Base-by-base conservation (phyloP, 192 early-diverging fungal species). In the Linderina pennispora region DNA sequence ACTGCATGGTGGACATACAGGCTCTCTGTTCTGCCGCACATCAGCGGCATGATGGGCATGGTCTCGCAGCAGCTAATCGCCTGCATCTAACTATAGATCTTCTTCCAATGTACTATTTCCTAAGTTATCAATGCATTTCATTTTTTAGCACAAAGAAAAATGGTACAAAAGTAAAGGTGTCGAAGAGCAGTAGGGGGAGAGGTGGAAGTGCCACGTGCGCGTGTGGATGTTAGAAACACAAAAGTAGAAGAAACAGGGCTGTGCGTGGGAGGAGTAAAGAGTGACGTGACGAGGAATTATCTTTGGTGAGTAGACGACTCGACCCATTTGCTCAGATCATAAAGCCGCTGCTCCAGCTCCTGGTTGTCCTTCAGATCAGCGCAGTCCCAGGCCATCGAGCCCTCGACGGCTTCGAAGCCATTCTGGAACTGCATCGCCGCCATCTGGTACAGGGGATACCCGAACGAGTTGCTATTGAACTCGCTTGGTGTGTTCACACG, bases 281-380 rank as follows among this genome's bases (percentile, higher is more conserved):
- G n/a, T n/a, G n/a, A n/a, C n/a, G n/a, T n/a, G n/a, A n/a, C n/a
- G n/a, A n/a, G n/a, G 20, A 17, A 39, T 43, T 40, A 25, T 48
- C 47, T 8, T n/a, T 45, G 23, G 45, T 19, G 20, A 40, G 40
- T 4, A 14, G 37, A 15, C 18, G 55, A 61, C 50, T 72, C 68
- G n/a, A 72, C 42, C 68, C 68, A 72, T 41, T 60, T 72, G 61
- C 68, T 72, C 21, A 72, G 57, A 56, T 62, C 54, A 17, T 64
- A 72, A 20, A 72, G 53, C 11, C 59, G 55, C 61, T 72, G 68
- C 41, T 72, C 68, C 8, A 72, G 53, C 55, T 72, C 68, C 37
- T 72, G 68, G 46, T 72, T 72, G 45, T 72, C 68, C 38, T 72
- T 72, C 23, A 64, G 48, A 21, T 72, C 68, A 7, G 57, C 53